Evolutionary conservation across 2,329 filamentous ascomycete species (phyloP), one percentile per base, ranked within the genome.

Genomic region (Cercospora zeina): DNA sequence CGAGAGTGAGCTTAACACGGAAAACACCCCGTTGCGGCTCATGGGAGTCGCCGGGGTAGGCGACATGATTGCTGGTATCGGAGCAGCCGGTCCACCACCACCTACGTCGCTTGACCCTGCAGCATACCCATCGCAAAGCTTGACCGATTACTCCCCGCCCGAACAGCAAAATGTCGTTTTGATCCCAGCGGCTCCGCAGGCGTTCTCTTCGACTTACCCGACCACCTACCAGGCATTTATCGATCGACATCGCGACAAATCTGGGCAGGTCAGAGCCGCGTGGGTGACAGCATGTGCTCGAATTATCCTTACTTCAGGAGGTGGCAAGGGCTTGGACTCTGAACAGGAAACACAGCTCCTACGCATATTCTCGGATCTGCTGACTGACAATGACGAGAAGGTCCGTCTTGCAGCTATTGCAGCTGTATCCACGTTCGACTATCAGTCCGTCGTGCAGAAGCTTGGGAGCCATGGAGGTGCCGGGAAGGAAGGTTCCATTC

Each of bases 1-100:
- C 39, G 93, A 97, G 73, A 90, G 91, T 34, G 95, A 99, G 78
- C 80, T 99, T 57, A 89, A 89, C 3, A 92, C 93, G 0, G 95
- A 99, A 73, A 96, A 96, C 63, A 83, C 93, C 2, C 87, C 95
- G 69, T 80, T 99, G 59, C 89, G 95, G 58, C 84, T 91, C 62
- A 83, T 99, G 61, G 93, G 93, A 2, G 96, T 93, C 0, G 91
- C 97, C 76, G 96, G 95, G 0, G 85, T 99, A 39, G 95, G 96
- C 58, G 93, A 97, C 73, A 93, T 99, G 82, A 89, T 96, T 27
- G 89, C 93, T 42, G 93, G 93, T 5, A 96, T 97, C 73, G 93
- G 93, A 54, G 90, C 93, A 64, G 91, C 93, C 64, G 93, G 93
- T 0, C 90, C 91, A 59, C 91, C 93, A 14, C 85, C 89, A 13